Evolutionary conservation across 176 grass and related monocot species (phyloP).

Genomic region (Otatea glauca): DNA sequence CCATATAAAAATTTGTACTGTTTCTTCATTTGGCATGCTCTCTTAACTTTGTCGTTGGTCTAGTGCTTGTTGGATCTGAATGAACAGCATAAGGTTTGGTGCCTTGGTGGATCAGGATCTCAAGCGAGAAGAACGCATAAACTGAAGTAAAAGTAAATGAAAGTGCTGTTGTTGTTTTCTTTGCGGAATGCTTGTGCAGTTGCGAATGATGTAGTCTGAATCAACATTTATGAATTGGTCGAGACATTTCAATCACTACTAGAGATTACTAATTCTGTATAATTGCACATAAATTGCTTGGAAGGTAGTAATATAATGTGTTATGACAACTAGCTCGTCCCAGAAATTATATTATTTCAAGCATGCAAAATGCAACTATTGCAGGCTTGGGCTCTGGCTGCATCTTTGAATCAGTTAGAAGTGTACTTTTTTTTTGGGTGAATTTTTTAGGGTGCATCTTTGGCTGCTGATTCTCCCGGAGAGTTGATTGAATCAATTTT

Average conservation of each 20-base stretch:
- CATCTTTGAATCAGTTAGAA: neutral
- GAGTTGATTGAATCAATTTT: conserved; percentile 83
- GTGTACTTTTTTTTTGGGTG: neutral
- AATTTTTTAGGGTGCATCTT: no score
- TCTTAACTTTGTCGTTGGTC: conserved; percentile 32
- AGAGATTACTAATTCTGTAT: neutral
- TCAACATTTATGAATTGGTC: neutral
- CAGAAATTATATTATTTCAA: neutral
- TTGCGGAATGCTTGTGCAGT: neutral
- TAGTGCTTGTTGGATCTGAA: conserved; percentile 56
- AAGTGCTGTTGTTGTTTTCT: neutral
- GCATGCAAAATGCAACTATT: neutral
- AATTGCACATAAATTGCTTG: neutral
- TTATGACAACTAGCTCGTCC: neutral
- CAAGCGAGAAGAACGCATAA: neutral
- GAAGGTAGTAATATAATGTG: neutral
- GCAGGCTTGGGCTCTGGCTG: neutral
- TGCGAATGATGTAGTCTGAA: neutral
- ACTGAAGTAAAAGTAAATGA: no score
- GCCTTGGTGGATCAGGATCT: conserved; percentile 32
- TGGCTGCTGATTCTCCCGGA: conserved; percentile 57
- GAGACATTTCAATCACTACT: no score
- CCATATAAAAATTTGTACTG: neutral
- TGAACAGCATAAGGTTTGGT: conserved; percentile 35
- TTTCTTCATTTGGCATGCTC: neutral